A percentile compares a stretch with the other conserved stretches of the same genome.
Evolutionary conservation across 2,329 filamentous ascomycete species (phyloP).

Genomic region (Fusarium sp.): DNA sequence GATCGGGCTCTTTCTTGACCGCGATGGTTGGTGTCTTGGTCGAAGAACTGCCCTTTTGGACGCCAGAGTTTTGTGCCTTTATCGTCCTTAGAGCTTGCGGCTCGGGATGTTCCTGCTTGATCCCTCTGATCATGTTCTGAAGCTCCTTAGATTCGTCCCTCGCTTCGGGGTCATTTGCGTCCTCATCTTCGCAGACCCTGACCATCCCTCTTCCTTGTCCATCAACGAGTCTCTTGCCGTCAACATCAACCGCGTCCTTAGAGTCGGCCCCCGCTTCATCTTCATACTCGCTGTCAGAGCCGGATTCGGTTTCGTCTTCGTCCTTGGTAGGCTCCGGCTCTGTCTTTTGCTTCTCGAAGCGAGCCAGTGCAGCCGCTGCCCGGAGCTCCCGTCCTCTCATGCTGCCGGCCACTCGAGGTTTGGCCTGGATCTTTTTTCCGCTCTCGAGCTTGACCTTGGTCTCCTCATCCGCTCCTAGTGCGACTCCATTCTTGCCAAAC

Average conservation of each 20-base stretch:
- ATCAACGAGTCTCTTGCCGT: slow-evolving; percentile 75
- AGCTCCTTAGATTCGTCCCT: slow-evolving; percentile 73
- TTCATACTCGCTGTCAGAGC: slow-evolving; percentile 63
- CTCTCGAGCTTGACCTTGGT: slow-evolving; percentile 75
- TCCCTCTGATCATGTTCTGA: slow-evolving; percentile 53
- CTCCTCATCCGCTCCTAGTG: slow-evolving; percentile 76
- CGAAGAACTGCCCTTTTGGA: neutral
- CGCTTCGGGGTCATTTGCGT: slow-evolving; percentile 58
- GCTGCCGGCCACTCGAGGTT: slow-evolving; percentile 80
- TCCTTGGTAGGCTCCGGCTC: slow-evolving; percentile 51
- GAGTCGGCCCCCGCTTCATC: slow-evolving; percentile 56
- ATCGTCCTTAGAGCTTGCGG: neutral
- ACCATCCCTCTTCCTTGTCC: slow-evolving; percentile 75
- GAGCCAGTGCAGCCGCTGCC: slow-evolving; percentile 80
- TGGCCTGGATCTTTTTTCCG: slow-evolving; percentile 70
- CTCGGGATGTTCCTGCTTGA: slow-evolving; percentile 39
- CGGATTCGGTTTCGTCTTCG: slow-evolving; percentile 53
- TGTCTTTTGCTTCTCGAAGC: slow-evolving; percentile 73
- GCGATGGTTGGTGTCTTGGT: neutral
- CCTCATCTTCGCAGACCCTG: slow-evolving; percentile 80
- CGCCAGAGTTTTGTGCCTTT: neutral
- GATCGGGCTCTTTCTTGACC: slow-evolving; percentile 27
- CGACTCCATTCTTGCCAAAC: slow-evolving; percentile 77
- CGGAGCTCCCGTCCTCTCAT: slow-evolving; percentile 80
- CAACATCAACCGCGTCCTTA: slow-evolving; percentile 71